phyloP scores from a whole-genome alignment of 2,329 filamentous ascomycete species.

The Calonectria ilicicola region DNA sequence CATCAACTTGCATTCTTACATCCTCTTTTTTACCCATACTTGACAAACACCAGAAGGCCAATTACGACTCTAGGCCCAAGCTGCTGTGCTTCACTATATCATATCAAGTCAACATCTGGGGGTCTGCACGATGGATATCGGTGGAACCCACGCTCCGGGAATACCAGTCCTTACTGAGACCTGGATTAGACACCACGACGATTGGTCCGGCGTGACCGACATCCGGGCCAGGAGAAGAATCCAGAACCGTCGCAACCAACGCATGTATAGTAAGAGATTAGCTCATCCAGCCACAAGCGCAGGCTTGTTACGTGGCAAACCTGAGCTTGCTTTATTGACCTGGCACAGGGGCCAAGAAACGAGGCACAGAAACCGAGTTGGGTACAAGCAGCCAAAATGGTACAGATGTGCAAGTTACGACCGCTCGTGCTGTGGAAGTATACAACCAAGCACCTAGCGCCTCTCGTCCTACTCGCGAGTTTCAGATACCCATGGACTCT shows the following conservation, averaged over 20 bases:
- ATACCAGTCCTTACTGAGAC: neutral
- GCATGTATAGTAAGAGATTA: neutral
- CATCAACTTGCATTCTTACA: neutral
- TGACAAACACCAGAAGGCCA: neutral
- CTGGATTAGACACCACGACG: neutral
- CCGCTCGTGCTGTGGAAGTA: neutral
- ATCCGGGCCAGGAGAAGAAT: neutral
- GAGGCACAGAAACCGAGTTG: neutral
- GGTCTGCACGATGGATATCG: neutral
- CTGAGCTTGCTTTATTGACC: neutral
- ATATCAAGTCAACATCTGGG: neutral
- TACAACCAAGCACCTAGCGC: neutral
- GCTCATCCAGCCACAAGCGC: neutral
- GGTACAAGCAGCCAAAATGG: neutral
- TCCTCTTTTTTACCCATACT: neutral
- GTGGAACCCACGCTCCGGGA: neutral
- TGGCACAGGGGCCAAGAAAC: neutral
- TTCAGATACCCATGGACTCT: neutral
- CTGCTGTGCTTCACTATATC: neutral
- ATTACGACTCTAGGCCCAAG: neutral
- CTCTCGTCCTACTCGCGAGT: neutral
- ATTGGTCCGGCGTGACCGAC: neutral
- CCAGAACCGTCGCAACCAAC: conserved; percentile 4
- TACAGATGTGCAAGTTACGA: neutral
- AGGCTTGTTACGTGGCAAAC: neutral